These are phyloP conservation scores for Lactifluus pinguis DNA, from an alignment of 768 basidiomycete species.

Conservation along the genomic window DNA sequence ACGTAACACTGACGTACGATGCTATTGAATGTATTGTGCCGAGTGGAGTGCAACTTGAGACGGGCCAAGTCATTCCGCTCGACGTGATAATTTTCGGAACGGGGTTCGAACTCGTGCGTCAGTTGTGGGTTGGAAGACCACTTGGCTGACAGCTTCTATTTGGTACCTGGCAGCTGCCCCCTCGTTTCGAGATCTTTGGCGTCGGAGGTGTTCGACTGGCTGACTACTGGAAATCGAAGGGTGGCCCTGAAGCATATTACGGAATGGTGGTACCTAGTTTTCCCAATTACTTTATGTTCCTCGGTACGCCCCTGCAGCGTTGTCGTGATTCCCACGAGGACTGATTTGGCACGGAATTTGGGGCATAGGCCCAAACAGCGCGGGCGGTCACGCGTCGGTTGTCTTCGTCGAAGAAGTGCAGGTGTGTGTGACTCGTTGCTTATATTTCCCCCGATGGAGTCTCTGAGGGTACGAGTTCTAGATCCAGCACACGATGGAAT, in stretches of 20 bases:
- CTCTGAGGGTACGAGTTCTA: constrained; percentile 21
- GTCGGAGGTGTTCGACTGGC: constrained; percentile 33
- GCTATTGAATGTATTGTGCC: constrained; percentile 39
- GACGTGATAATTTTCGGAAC: constrained; percentile 54
- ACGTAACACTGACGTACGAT: constrained; percentile 44
- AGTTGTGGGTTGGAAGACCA: not conserved
- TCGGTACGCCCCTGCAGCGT: constrained; percentile 4
- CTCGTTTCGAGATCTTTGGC: constrained; percentile 29
- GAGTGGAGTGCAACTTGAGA: constrained; percentile 41
- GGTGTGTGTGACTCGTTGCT: constrained; percentile 25
- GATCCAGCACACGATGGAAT: constrained; percentile 41
- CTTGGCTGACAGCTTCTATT: not conserved
- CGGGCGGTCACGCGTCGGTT: constrained; percentile 49
- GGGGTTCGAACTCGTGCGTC: constrained; percentile 41
- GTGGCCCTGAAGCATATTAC: constrained; percentile 44
- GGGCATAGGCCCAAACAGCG: constrained; percentile 38
- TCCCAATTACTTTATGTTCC: constrained; percentile 18
- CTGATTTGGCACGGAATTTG: not conserved
- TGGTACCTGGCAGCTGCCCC: constrained; percentile 3
- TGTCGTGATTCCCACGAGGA: not conserved
- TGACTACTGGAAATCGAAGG: constrained; percentile 40
- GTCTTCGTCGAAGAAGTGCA: constrained; percentile 49
- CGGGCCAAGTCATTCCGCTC: constrained; percentile 39
- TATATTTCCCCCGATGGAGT: not conserved
- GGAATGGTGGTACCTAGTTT: constrained; percentile 27